phyloP scores from a whole-genome alignment of 371 early-diverging fungal genomes.

The Syncephalis plumigaleata region DNA sequence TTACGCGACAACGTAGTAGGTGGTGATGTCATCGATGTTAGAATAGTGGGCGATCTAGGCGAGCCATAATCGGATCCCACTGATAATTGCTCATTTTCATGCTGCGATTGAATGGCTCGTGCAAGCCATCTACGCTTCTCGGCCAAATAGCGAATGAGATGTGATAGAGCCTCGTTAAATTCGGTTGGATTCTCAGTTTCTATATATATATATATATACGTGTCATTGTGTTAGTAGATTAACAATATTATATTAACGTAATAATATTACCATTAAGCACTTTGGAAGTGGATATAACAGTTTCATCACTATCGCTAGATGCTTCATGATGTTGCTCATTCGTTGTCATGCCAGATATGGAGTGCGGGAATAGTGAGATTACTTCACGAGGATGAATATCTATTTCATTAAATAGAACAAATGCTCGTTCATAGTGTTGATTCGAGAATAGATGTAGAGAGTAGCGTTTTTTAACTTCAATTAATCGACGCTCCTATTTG shows the following conservation, averaged over 20 bases:
- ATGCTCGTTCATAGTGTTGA: slow-evolving; percentile 60
- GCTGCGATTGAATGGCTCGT: slow-evolving; percentile 10
- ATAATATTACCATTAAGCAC: not conserved
- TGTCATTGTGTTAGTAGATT: no score
- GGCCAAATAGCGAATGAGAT: not conserved
- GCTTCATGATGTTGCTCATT: slow-evolving; percentile 7
- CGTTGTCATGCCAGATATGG: slow-evolving; percentile 26
- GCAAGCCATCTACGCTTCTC: slow-evolving; percentile 17
- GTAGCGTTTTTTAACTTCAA: slow-evolving; percentile 55
- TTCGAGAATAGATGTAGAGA: slow-evolving; percentile 67
- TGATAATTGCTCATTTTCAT: no score
- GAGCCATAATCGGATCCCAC: no score
- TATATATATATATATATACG: no score
- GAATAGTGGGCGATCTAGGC: no score
- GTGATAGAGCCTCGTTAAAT: not conserved
- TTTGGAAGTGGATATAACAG: not conserved
- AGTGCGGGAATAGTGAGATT: slow-evolving; percentile 62
- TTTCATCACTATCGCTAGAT: not conserved
- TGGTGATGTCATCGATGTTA: slow-evolving; percentile 39
- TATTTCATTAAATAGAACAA: slow-evolving; percentile 57
- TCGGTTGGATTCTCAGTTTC: slow-evolving; percentile 1
- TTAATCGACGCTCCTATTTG: slow-evolving; percentile 23
- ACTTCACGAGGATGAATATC: slow-evolving; percentile 72
- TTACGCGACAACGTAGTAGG: slow-evolving; percentile 50
- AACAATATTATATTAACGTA: no score